phyloP scores from a whole-genome alignment of 78 protist genomes.

The Goniomonas avonlea region DNA sequence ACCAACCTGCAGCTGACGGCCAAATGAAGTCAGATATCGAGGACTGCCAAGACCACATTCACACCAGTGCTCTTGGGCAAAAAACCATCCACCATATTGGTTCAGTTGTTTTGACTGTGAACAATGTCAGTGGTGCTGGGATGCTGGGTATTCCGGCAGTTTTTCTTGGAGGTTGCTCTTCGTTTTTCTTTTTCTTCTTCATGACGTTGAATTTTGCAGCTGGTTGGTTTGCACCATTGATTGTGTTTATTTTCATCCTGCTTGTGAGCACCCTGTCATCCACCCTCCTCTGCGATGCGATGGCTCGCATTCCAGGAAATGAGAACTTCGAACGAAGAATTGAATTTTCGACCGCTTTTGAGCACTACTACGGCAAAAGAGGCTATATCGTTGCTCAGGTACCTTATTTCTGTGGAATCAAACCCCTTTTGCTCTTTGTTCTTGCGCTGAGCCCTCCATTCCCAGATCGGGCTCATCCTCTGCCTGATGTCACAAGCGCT shows the following conservation, averaged over 20 bases:
- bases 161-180: not conserved
- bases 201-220: not conserved
- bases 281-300: conserved; percentile 14
- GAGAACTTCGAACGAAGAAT: not conserved
- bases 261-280: not conserved
- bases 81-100: not conserved
- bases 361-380: not conserved
- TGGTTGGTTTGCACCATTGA: conserved; percentile 2
- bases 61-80: not conserved
- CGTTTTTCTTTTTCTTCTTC: not conserved
- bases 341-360: not conserved
- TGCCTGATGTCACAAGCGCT: conserved; percentile 12
- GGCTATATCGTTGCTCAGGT: not conserved
- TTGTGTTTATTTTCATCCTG: not conserved
- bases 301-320: conserved; percentile 20
- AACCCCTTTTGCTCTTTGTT: not conserved
- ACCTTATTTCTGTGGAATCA: not conserved
- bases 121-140: conserved; percentile 7
- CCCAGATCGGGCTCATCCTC: not conserved
- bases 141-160: not conserved
- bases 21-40: no score
- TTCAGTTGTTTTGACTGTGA: conserved; percentile 2
- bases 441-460: not conserved
- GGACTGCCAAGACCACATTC: no score
- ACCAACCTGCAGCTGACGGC: no score